Base-by-base conservation (phyloP, 768 basidiomycete genomes). In the Boletus barrowsii region DNA sequence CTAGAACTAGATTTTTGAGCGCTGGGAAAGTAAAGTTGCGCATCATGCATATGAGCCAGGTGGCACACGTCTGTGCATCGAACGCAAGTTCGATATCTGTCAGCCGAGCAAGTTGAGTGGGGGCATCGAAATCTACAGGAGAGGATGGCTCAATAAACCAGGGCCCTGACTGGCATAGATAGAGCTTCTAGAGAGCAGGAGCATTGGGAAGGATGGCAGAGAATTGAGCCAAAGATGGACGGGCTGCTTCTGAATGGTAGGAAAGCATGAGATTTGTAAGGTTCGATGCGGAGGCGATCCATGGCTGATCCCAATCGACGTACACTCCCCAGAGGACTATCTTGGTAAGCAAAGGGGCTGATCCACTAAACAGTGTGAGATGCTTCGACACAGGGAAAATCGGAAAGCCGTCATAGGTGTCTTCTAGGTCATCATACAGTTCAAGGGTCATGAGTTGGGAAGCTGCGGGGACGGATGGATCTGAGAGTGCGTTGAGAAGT, bases 251-350 rank as follows among this genome's bases (percentile, higher is more conserved):
- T 10, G 78, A 67, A 60, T 87, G 87, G 69, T 79, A 88, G 0
- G 82, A 79, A 40, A 90, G 72, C 60, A 86, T 80, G 20, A 90
- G 64, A 15, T 80, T 76, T 24, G 59, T 63, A 29, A 90, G 70
- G 9, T 56, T 60, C 29, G 56, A n/a, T 3, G 65, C 63, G 4
- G 63, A 58, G 6, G 53, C 30, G 29, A 69, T 56, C 20, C 75
- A 64, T 15, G 76, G 72, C 33, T 74, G 71, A 30, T 76, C 72
- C 88, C 88, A 90, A 53, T 83, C 77, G 33, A 90, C 67, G 56
- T 87, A 87, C 5, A 88, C 83, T 37, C 86, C 87, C 83, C 84
- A 87, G 26, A 90, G 72, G 10, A 73, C 71, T 33, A 82, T 67
- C 5, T 69, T 61, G 18, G 65, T 69, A 14, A 90, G 71, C 9